Conservation (phyloP, 257 asterid species). For the Nicotiana attenuata region DNA sequence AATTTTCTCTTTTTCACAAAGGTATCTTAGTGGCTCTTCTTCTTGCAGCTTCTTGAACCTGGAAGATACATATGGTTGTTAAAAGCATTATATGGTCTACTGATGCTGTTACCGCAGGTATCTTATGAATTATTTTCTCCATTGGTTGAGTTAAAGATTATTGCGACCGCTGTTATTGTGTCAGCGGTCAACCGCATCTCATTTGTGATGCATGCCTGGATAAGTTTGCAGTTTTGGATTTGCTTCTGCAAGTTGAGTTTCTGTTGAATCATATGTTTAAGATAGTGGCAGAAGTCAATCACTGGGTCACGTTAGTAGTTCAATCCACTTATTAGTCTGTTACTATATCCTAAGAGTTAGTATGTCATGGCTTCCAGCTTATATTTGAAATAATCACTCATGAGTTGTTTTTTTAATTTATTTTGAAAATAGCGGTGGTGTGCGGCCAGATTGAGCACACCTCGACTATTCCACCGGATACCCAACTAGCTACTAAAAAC, state of each 20-base stretch:
- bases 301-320: background rate
- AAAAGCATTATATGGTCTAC: conserved; percentile 93
- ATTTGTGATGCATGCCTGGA: background rate
- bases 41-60: conserved; percentile 95
- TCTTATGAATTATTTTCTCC: conserved; percentile 7
- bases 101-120: conserved; percentile 99
- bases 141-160: background rate
- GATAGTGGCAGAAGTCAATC: background rate
- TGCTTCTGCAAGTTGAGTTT: conserved; percentile 2
- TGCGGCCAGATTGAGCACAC: background rate
- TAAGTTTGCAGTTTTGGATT: background rate
- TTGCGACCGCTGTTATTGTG: background rate
- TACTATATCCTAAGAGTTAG: background rate
- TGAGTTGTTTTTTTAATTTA: background rate
- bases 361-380: background rate
- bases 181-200: background rate
- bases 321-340: background rate
- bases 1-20: background rate
- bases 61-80: conserved; percentile 88
- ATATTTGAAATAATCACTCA: background rate
- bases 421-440: background rate
- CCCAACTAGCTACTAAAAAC: background rate
- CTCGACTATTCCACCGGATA: background rate
- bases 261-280: conserved; percentile 1
- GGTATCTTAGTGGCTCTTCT: conserved; percentile 16